These are phyloP conservation scores for Phyllostachys edulis DNA, from an alignment of 176 grass and related monocot species.

Conservation along the genomic window DNA sequence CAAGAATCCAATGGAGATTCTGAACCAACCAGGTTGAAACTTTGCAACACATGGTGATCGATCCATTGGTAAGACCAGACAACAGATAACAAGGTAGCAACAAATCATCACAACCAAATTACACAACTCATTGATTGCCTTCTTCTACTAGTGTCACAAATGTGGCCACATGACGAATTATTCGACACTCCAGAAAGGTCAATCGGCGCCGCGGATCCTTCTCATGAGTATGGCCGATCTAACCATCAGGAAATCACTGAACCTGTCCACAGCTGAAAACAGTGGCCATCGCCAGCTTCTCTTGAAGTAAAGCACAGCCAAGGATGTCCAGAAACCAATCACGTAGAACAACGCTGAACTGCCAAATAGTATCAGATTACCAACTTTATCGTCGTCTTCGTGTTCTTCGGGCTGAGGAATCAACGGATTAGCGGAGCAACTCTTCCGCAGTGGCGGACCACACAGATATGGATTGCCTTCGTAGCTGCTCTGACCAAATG, in stretches of 20 bases:
- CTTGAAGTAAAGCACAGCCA: slow-evolving; percentile 39
- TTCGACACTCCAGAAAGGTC: no score
- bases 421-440: not conserved
- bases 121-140: no score
- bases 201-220: no score
- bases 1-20: no score
- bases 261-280: slow-evolving; percentile 31
- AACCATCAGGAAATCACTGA: not conserved
- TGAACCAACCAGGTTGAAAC: no score
- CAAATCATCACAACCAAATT: no score
- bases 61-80: no score
- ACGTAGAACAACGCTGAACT: slow-evolving; percentile 18
- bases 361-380: slow-evolving; percentile 17
- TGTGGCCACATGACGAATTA: no score
- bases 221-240: not conserved
- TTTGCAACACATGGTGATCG: no score
- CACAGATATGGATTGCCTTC: slow-evolving; percentile 31
- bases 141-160: no score
- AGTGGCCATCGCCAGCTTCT: slow-evolving; percentile 9
- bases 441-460: slow-evolving; percentile 27
- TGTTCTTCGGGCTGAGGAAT: not conserved
- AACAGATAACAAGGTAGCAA: no score
- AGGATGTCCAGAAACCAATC: slow-evolving; percentile 18
- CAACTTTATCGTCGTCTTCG: not conserved
- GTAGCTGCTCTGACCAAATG: slow-evolving; percentile 38